phyloP scores from a whole-genome alignment of 192 early-diverging fungal species.

The Anaeromyces robustus region DNA sequence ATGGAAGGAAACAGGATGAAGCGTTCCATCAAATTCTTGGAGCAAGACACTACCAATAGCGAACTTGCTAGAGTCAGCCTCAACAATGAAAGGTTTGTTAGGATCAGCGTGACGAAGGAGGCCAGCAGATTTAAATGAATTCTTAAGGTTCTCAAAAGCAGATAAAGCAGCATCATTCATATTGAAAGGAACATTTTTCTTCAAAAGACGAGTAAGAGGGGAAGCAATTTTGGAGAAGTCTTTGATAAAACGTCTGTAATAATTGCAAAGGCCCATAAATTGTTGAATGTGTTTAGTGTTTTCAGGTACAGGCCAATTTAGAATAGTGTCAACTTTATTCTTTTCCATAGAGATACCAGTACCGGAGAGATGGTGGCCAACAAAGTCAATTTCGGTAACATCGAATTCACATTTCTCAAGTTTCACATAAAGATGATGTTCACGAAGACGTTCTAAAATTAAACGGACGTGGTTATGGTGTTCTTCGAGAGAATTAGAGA shows the following conservation, averaged over 20 bases:
- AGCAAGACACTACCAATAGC: slow-evolving; percentile 4
- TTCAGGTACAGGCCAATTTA: slow-evolving; percentile 7
- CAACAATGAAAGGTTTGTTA: background rate
- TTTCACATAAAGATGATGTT: no score
- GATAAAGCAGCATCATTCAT: slow-evolving; percentile 2
- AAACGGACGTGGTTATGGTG: no score
- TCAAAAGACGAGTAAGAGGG: slow-evolving; percentile 8
- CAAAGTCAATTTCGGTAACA: no score
- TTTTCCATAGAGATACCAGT: no score
- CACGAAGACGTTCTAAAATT: no score
- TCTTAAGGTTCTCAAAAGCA: slow-evolving; percentile 1
- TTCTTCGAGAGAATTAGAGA: no score
- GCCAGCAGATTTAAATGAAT: background rate
- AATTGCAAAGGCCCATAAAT: slow-evolving; percentile 16
- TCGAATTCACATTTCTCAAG: no score
- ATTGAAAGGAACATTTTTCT: slow-evolving; percentile 8
- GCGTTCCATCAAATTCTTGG: background rate
- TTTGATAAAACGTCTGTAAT: slow-evolving; percentile 12
- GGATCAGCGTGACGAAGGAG: slow-evolving; percentile 6
- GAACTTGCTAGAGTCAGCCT: slow-evolving; percentile 3
- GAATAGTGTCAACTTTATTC: no score
- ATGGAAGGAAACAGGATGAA: slow-evolving; percentile 14
- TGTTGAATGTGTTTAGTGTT: slow-evolving; percentile 3
- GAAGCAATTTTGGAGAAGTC: slow-evolving; percentile 12
- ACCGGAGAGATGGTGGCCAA: no score